A percentile compares a stretch with the other conserved stretches of the same genome.
phyloP scores from a whole-genome alignment of 2,329 filamentous ascomycete genomes.

The Exophiala spinifera region DNA sequence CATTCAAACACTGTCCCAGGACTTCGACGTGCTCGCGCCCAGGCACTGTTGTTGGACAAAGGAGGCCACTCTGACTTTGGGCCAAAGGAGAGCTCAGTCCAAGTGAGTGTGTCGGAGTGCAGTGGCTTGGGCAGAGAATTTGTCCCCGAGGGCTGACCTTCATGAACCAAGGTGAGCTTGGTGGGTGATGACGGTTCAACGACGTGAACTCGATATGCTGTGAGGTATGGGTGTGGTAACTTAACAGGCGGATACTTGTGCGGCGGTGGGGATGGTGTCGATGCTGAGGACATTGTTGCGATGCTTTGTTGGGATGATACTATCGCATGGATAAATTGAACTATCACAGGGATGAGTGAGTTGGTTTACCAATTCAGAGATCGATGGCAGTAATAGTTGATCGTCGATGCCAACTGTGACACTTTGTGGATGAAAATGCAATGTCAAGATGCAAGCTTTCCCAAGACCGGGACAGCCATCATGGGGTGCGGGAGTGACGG shows the following conservation, averaged over 20 bases:
- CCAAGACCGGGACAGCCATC: no score
- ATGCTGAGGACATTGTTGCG: background rate
- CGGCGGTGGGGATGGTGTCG: background rate
- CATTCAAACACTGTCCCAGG: conserved; percentile 36
- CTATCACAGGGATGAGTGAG: no score
- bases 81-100: conserved; percentile 31
- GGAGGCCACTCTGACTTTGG: conserved; percentile 29
- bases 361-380: no score
- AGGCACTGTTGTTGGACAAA: conserved; percentile 39
- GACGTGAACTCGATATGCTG: conserved; percentile 40
- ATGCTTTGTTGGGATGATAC: background rate
- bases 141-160: conserved; percentile 35
- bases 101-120: conserved; percentile 33
- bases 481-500: background rate
- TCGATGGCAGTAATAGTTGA: background rate
- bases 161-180: conserved; percentile 35
- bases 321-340: no score
- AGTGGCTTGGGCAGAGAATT: conserved; percentile 34
- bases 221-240: conserved; percentile 48
- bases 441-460: no score
- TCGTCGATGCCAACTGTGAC: no score
- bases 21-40: conserved; percentile 34
- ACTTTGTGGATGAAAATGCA: background rate
- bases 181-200: conserved; percentile 31
- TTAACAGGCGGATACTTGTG: conserved; percentile 40